Evolutionary conservation across 345 rosid genomes (phyloP).

Genomic region (thale cress (Arabidopsis thaliana)): TAIR10.1 NC_003074.8:9108501-9109000

Average conservation of each 20-base stretch:
- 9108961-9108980: background rate
- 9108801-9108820: background rate
- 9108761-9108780: background rate
- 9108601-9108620: background rate
- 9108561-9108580: background rate
- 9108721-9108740: slow-evolving; percentile 6
- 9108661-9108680: background rate
- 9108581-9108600: background rate
- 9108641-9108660: background rate
- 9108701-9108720: slow-evolving; percentile 8
- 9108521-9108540: background rate
- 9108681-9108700: slow-evolving; percentile 22
- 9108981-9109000: too few relatives aligned
- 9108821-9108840: background rate
- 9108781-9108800: background rate
- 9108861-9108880: background rate
- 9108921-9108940: background rate
- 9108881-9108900: background rate
- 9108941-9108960: background rate
- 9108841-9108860: background rate
- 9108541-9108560: background rate
- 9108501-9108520: background rate
- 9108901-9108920: background rate
- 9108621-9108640: background rate
- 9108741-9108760: background rate